Conservation (phyloP, 2,329 filamentous ascomycete species). For the Periglandula ipomoeae region DNA sequence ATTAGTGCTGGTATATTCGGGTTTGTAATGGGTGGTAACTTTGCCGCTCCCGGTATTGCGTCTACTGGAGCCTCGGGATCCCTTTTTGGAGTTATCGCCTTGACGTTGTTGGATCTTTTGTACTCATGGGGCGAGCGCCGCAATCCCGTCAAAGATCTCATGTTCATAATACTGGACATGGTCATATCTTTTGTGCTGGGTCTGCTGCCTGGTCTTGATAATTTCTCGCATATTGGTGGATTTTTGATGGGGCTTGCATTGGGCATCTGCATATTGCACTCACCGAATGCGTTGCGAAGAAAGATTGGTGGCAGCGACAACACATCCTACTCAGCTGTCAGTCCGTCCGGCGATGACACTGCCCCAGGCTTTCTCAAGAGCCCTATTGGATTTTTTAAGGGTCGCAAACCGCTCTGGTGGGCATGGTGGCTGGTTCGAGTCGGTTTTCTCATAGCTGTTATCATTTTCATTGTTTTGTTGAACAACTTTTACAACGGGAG, state of each 20-base stretch:
- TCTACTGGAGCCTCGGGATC: slow-evolving; percentile 85
- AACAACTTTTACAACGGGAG: slow-evolving; percentile 83
- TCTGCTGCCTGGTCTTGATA: slow-evolving; percentile 85
- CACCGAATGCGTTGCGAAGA: slow-evolving; percentile 68
- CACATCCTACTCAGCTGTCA: slow-evolving; percentile 62
- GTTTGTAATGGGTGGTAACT: slow-evolving; percentile 91
- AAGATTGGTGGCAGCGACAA: slow-evolving; percentile 55
- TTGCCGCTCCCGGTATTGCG: slow-evolving; percentile 69
- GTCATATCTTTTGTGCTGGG: slow-evolving; percentile 87
- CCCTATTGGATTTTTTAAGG: slow-evolving; percentile 76
- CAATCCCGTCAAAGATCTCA: slow-evolving; percentile 71
- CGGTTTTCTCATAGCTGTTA: slow-evolving; percentile 66
- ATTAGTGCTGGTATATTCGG: slow-evolving; percentile 89
- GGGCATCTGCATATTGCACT: slow-evolving; percentile 80
- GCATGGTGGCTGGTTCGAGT: slow-evolving; percentile 87
- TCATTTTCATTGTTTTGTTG: slow-evolving; percentile 78
- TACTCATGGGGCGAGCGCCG: slow-evolving; percentile 83
- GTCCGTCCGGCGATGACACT: slow-evolving; percentile 36
- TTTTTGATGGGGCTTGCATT: slow-evolving; percentile 87
- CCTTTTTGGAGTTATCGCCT: slow-evolving; percentile 84
- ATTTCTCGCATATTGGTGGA: slow-evolving; percentile 94
- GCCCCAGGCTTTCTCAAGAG: slow-evolving; percentile 49
- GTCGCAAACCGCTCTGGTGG: slow-evolving; percentile 92
- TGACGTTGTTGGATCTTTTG: slow-evolving; percentile 79
- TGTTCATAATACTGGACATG: slow-evolving; percentile 79